phyloP scores from a whole-genome alignment of 2,329 filamentous ascomycete species.

The Cladosporium sp. region DNA sequence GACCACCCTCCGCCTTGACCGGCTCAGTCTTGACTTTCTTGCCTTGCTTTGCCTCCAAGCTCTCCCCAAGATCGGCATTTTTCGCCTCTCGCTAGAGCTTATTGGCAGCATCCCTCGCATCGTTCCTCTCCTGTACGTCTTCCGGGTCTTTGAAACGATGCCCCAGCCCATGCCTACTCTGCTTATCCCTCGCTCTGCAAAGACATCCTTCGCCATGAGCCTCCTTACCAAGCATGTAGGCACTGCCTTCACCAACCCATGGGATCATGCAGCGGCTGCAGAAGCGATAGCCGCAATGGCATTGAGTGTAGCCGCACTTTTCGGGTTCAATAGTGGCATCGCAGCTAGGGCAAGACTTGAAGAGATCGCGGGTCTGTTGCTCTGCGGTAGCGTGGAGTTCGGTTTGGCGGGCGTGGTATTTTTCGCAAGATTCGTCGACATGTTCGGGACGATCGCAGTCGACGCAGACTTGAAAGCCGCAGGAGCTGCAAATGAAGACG shows the following conservation, averaged over 20 bases:
- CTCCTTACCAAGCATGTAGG: not conserved
- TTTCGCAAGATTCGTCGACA: not conserved
- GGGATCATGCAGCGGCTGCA: conserved; percentile 13
- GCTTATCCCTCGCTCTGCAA: not conserved
- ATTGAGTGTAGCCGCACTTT: not conserved
- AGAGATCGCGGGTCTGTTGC: not conserved
- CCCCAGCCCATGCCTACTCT: not conserved
- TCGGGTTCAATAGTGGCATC: not conserved
- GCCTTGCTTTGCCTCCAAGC: not conserved
- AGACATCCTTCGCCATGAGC: not conserved
- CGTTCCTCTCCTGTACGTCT: not conserved
- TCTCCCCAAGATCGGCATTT: not conserved
- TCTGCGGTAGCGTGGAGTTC: not conserved
- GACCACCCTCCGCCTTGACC: too few relatives aligned
- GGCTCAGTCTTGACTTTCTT: not conserved
- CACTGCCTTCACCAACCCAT: conserved; percentile 14
- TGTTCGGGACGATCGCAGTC: conserved; percentile 17
- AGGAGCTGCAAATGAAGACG: conserved; percentile 15
- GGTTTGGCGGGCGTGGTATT: not conserved
- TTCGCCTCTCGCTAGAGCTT: not conserved
- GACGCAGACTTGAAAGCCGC: conserved; percentile 10
- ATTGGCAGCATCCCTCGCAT: not conserved
- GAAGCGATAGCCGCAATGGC: conserved; percentile 14
- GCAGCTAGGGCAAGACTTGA: not conserved
- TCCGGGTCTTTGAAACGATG: not conserved